Evolutionary conservation across 352 stramenopile genomes (phyloP).

Genomic region (Hyaloperonospora brassicae): DNA sequence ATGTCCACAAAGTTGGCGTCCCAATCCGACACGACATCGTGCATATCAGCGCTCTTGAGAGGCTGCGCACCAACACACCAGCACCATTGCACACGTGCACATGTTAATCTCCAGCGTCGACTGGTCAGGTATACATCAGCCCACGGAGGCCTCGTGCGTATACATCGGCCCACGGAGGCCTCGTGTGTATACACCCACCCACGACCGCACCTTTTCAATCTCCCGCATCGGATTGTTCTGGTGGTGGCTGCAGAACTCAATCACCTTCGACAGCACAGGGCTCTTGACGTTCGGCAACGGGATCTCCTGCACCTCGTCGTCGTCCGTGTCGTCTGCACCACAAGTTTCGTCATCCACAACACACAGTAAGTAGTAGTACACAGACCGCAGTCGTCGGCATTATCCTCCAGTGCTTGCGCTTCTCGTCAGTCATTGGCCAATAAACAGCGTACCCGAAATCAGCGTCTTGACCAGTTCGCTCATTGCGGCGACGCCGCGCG

Average conservation of each 20-base stretch:
- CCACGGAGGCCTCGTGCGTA: no score
- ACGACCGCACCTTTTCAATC: slow-evolving; percentile 93
- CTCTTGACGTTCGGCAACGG: slow-evolving; percentile 97
- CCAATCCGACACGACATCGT: slow-evolving; percentile 99
- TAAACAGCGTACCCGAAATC: slow-evolving; percentile 74
- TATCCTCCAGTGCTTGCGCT: not conserved
- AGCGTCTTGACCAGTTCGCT: slow-evolving; percentile 97
- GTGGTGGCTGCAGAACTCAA: slow-evolving; percentile 94
- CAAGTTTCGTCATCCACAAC: not conserved
- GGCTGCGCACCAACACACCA: slow-evolving; percentile 44
- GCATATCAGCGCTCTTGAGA: slow-evolving; percentile 96
- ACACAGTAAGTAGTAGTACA: no score
- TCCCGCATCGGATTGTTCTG: slow-evolving; percentile 97
- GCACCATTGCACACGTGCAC: slow-evolving; percentile 3
- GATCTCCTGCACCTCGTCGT: slow-evolving; percentile 94
- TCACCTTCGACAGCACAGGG: slow-evolving; percentile 94
- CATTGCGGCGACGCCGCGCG: slow-evolving; percentile 91
- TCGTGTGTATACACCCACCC: not conserved
- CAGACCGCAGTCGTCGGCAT: no score
- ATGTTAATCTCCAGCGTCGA: not conserved
- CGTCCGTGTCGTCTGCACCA: slow-evolving; percentile 87
- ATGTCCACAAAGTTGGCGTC: slow-evolving; percentile 99
- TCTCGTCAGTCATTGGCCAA: slow-evolving; percentile 2
- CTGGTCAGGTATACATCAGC: slow-evolving; percentile 2
- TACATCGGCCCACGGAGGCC: no score